Evolutionary conservation across 345 rosid species (phyloP), one percentile per base, ranked within the genome.

Genomic region (Hibiscus trionum): DNA sequence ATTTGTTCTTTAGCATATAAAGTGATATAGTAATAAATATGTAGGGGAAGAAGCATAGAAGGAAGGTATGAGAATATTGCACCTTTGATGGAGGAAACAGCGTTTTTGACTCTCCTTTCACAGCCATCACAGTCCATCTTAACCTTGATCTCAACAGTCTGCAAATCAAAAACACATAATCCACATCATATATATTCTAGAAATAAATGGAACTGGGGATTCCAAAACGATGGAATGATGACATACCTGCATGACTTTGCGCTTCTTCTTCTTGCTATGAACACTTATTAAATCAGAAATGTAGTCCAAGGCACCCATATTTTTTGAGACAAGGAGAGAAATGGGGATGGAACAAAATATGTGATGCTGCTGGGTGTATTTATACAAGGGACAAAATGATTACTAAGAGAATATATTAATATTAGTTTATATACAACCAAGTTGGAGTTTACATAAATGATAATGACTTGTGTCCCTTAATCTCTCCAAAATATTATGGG

Each of bases 91-190:
- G 37, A 33, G 5, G 7, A 42, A 46, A 11, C 15, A 46, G 86
- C 80, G 72, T 83, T 73, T 72, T 73, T 80, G 73, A 83, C 86
- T 76, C 77, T 78, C 17, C 84, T 82, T 76, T 80, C 84, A 29
- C 86, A 83, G 2, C 86, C 86, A 46, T 83, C 86, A 29, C 86
- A 83, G 80, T 83, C 86, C 86, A 83, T 83, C 62, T 83, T 83
- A 76, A 83, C 86, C 80, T 83, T 83, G 56, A 80, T 69, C 70
- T 79, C 79, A 44, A 81, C 84, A 17, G 79, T 84, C 84, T 84
- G 72, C 19, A 27, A 14, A 16, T 21, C 55, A 58, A 39, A 39
- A 39, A 39, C 10, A 39, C 44, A 7, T 7, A 39, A 39, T 31
- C 37, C 3, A 46, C 11, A 46, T 11, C 14, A 42, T 42, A 42